phyloP scores from a whole-genome alignment of 257 asterid genomes.

The Rhazya stricta region DNA sequence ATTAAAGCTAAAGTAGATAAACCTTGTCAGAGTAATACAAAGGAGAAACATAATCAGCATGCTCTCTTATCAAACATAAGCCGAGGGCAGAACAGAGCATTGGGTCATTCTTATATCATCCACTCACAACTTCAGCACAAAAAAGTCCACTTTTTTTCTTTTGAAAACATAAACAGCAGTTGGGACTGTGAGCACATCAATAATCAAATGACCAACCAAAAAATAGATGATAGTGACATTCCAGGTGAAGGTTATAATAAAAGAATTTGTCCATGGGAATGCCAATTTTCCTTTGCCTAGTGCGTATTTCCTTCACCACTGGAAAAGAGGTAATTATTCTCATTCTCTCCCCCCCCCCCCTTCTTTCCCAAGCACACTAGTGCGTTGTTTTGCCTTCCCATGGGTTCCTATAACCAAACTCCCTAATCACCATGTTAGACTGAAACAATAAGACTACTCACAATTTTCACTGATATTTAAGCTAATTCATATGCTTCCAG shows the following conservation, averaged over 20 bases:
- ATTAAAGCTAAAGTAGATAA: not conserved
- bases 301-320: too few relatives aligned
- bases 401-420: not conserved
- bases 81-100: not conserved
- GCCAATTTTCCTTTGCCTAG: not conserved
- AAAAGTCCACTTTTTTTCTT: not conserved
- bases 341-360: not conserved
- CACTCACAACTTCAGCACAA: not conserved
- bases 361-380: not conserved
- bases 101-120: not conserved
- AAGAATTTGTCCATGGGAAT: not conserved
- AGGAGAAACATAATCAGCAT: not conserved
- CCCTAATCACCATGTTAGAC: not conserved
- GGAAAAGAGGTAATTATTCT: not conserved
- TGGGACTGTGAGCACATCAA: not conserved
- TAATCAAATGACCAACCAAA: not conserved
- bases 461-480: not conserved
- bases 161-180: not conserved
- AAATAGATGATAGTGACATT: not conserved
- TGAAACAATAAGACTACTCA: not conserved
- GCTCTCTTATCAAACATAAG: not conserved
- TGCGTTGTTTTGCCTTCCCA: not conserved
- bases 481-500: not conserved
- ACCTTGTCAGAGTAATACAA: not conserved
- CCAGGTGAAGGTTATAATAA: not conserved